A percentile compares a stretch with the other conserved stretches of the same genome.
phyloP scores from a whole-genome alignment of 805 yeast species.

The Komagataella phaffii region DNA sequence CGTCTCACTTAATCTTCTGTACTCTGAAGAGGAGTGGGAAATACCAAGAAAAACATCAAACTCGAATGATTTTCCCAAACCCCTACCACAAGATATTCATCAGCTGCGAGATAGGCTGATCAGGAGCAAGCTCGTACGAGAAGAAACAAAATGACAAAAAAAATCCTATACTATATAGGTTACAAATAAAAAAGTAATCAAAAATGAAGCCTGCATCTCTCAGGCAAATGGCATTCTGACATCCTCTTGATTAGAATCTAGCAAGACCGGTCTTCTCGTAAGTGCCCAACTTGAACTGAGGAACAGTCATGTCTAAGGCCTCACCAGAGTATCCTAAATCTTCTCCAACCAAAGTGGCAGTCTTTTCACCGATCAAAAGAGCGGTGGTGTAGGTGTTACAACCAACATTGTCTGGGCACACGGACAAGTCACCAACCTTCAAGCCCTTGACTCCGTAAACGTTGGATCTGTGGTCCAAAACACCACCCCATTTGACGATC shows the following conservation, averaged over 20 bases:
- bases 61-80: background rate
- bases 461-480: slow-evolving; percentile 13
- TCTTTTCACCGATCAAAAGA: slow-evolving; percentile 15
- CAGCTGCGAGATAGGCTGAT: background rate
- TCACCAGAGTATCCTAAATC: slow-evolving; percentile 16
- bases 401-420: slow-evolving; percentile 17
- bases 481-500: slow-evolving; percentile 15
- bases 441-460: slow-evolving; percentile 14
- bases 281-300: slow-evolving; percentile 15
- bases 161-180: background rate
- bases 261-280: slow-evolving; percentile 15
- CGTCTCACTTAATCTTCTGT: background rate
- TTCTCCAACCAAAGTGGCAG: slow-evolving; percentile 15
- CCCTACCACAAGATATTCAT: background rate
- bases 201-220: background rate
- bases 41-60: background rate
- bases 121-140: background rate
- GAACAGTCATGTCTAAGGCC: slow-evolving; percentile 14
- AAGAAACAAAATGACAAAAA: background rate
- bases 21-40: background rate
- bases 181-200: background rate
- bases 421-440: slow-evolving; percentile 16
- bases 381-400: slow-evolving; percentile 18
- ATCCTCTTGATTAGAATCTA: slow-evolving; percentile 9
- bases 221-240: background rate